Evolutionary conservation across 805 yeast genomes (phyloP).

Genomic region (Torulaspora gathmanii): DNA sequence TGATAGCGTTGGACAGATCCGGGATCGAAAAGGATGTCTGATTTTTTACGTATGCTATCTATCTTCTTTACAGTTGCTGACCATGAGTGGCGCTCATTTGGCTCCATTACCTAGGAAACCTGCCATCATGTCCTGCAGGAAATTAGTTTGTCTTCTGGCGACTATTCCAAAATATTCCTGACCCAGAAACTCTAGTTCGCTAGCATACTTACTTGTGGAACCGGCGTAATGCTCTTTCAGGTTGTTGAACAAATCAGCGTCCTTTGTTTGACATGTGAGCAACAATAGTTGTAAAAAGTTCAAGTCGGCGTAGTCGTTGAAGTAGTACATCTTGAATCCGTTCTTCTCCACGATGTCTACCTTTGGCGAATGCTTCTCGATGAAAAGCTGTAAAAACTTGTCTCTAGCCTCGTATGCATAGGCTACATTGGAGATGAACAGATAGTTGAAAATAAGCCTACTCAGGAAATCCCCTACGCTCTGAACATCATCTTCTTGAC

Average conservation of each 20-base stretch:
- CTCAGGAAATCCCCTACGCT: constrained; percentile 37
- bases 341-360: constrained; percentile 32
- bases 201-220: constrained; percentile 23
- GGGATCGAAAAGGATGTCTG: constrained; percentile 35
- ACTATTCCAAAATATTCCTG: constrained; percentile 55
- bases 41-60: constrained; percentile 6
- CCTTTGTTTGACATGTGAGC: constrained; percentile 50
- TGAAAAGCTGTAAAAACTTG: constrained; percentile 37
- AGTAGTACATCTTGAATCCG: constrained; percentile 37
- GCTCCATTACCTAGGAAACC: constrained; percentile 48
- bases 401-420: constrained; percentile 45
- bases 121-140: constrained; percentile 73
- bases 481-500: constrained; percentile 25
- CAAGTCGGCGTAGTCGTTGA: constrained; percentile 44
- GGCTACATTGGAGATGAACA: constrained; percentile 61
- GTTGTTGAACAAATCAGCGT: constrained; percentile 50
- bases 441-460: constrained; percentile 72
- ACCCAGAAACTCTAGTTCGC: constrained; percentile 55
- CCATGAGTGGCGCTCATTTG: background rate
- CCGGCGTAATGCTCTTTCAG: constrained; percentile 49
- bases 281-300: constrained; percentile 69
- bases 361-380: constrained; percentile 19
- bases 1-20: constrained; percentile 57
- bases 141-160: constrained; percentile 49
- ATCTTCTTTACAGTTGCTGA: background rate